Evolutionary conservation across 345 rosid genomes (phyloP).

Genomic region (Heritiera littoralis): DNA sequence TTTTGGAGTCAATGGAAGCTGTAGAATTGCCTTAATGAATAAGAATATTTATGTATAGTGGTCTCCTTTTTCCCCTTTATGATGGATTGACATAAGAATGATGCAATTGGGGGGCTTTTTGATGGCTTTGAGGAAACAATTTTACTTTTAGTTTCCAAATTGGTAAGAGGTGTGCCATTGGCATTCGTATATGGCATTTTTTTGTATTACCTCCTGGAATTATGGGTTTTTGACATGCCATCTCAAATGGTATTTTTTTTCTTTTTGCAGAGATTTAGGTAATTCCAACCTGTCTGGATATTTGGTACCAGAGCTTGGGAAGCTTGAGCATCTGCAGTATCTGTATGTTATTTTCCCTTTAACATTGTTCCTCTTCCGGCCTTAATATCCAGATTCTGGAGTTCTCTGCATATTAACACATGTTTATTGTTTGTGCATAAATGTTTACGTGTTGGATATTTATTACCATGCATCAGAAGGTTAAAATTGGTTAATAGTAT

Average conservation of each 20-base stretch:
- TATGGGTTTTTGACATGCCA: not conserved
- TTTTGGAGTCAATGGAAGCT: not conserved
- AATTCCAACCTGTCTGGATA: constrained; percentile 88
- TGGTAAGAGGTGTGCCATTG: not conserved
- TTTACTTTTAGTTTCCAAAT: not conserved
- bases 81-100: not conserved
- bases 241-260: not conserved
- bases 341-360: constrained; percentile 54
- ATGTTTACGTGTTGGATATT: constrained; percentile 1
- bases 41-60: not conserved
- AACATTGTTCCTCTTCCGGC: not conserved
- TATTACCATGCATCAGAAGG: not conserved
- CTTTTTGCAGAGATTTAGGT: constrained; percentile 79
- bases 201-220: not conserved
- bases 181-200: not conserved
- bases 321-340: constrained; percentile 87
- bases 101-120: not conserved
- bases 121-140: not conserved
- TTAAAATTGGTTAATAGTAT: not conserved
- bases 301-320: constrained; percentile 83
- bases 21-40: not conserved
- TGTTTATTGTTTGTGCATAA: not conserved
- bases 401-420: not conserved
- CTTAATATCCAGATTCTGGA: not conserved
- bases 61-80: not conserved